A percentile compares a stretch with the other conserved stretches of the same genome.
These are phyloP conservation scores for Lactarius hengduanensis DNA, from an alignment of 768 basidiomycete genomes.

Conservation along the genomic window DNA sequence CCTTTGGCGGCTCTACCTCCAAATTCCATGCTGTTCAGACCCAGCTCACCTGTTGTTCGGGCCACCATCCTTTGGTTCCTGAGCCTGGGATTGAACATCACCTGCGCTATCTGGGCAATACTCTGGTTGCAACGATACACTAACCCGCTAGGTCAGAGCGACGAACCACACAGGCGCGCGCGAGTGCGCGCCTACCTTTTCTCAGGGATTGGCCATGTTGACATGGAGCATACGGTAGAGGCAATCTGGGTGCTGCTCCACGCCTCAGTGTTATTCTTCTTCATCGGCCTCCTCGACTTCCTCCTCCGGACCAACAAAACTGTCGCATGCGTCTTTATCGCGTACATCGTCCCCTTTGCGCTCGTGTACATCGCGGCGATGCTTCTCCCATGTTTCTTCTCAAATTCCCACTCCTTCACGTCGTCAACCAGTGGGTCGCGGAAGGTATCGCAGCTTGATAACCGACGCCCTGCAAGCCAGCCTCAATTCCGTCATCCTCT, in stretches of 20 bases:
- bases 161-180: not conserved
- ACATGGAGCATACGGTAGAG: not conserved
- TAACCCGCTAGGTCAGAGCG: not conserved
- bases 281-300: conserved; percentile 9
- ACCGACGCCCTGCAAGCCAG: not conserved
- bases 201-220: not conserved
- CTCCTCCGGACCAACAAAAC: conserved; percentile 4
- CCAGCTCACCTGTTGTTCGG: not conserved
- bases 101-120: not conserved
- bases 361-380: not conserved
- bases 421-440: not conserved
- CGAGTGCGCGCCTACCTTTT: conserved; percentile 2
- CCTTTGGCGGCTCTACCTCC: not conserved
- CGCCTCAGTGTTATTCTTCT: not conserved
- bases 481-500: not conserved
- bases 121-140: not conserved
- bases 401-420: not conserved
- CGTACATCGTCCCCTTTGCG: not conserved
- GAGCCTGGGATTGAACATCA: not conserved
- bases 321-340: not conserved
- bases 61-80: not conserved
- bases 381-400: not conserved
- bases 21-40: not conserved
- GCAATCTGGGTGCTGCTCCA: not conserved
- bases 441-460: not conserved